Percentiles rank a stretch among this genome's conserved stretches.
Evolutionary conservation across 352 stramenopile genomes (phyloP).

Genomic region (Globisporangium spinosum): DNA sequence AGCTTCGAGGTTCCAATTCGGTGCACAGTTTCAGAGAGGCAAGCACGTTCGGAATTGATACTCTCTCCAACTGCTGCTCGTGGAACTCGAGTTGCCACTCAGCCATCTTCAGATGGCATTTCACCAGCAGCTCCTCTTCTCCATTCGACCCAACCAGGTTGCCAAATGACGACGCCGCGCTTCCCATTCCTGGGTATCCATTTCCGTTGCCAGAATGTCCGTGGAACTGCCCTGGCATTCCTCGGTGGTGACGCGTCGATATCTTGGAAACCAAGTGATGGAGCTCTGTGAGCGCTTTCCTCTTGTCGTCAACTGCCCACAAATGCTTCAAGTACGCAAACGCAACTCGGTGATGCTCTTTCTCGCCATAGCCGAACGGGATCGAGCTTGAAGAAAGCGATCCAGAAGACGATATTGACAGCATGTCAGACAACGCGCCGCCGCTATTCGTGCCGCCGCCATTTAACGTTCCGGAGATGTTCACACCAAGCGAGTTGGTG

Average conservation of each 20-base stretch:
- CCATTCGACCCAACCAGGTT: constrained; percentile 12
- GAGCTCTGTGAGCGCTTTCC: constrained; percentile 87
- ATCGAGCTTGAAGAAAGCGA: constrained; percentile 50
- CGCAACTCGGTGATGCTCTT: constrained; percentile 90
- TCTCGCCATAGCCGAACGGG: constrained; percentile 68
- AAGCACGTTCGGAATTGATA: constrained; percentile 71
- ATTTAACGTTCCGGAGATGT: constrained; percentile 26
- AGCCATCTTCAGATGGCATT: constrained; percentile 79
- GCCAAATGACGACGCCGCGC: constrained; percentile 18
- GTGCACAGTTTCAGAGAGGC: constrained; percentile 64
- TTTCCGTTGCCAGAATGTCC: constrained; percentile 8
- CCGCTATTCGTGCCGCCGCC: constrained; percentile 13
- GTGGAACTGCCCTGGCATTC: constrained; percentile 19
- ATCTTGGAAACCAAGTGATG: constrained; percentile 76
- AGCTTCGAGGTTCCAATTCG: constrained; percentile 63
- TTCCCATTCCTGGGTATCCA: constrained; percentile 9
- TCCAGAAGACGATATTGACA: constrained; percentile 43
- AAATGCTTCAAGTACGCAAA: constrained; percentile 96
- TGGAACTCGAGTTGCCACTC: constrained; percentile 85
- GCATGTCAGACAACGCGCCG: constrained; percentile 32
- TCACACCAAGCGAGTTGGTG: constrained; percentile 67
- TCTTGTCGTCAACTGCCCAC: constrained; percentile 88
- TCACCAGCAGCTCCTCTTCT: constrained; percentile 77
- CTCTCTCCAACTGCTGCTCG: constrained; percentile 73
- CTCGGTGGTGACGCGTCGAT: constrained; percentile 49